Base-by-base conservation (phyloP, 2,329 filamentous ascomycete species). In the Ceratocystis smalleyi region DNA sequence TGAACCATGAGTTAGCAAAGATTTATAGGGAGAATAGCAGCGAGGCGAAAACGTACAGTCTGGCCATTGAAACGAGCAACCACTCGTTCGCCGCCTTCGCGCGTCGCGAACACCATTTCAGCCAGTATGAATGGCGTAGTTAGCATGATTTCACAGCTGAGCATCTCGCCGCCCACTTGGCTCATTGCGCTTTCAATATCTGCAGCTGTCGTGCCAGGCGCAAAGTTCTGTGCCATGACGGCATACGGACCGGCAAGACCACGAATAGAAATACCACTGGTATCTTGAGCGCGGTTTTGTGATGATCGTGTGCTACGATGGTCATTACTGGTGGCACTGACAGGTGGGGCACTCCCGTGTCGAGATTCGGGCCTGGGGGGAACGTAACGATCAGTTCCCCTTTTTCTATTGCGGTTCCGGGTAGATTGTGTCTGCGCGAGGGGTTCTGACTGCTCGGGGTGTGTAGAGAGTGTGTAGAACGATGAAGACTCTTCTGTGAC, bases 141-240 rank as follows among this genome's bases (percentile, higher is more conserved):
- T 71, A 86, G 84, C 65, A 90, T 74, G 47, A 94, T 75, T 43
- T 78, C 81, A 75, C 88, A 92, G 70, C 81, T 83, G 27, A 81
- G 71, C 70, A 90, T 80, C 67, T 85, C 78, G 35, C 86, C 87
- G 47, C 86, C 87, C n/a, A 88, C 76, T 0, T 84, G 83, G n/a
- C 80, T 81, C 83, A 94, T 85, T 65, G 89, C 89, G 69, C 85
- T 88, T 76, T 91, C 87, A 66, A 94, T 89, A 71, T 94, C 89
- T 35, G 86, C 87, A 1, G 86, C 86, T 5, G 89, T 91, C 0
- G 89, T 94, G 45, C 89, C 89, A 1, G 83, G 83, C 12, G 88
- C 89, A 72, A 94, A 90, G 77, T 94, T 94, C 73, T 88, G 86
- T 2, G 86, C 88, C 72, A 89, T 81, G 27, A 94, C 81, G 19